Evolutionary conservation across 2,329 filamentous ascomycete species (phyloP).

Genomic region (Fusarium floridanum): DNA sequence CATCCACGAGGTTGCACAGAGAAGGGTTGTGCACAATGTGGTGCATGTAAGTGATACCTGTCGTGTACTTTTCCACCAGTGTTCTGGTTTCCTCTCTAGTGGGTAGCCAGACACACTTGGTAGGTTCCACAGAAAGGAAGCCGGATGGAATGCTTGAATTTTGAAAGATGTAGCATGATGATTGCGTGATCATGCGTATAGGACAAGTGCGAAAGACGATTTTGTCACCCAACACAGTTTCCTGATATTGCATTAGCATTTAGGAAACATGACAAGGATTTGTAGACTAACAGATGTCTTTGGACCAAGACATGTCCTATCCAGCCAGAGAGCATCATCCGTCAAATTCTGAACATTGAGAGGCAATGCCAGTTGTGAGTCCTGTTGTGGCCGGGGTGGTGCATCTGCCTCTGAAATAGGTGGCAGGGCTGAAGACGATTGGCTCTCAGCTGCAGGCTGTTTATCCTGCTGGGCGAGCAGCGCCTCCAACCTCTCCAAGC

Average conservation of each 20-base stretch:
- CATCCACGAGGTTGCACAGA: constrained; percentile 45
- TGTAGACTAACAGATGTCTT: constrained; percentile 46
- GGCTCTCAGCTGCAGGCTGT: constrained; percentile 18
- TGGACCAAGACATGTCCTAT: constrained; percentile 49
- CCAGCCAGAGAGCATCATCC: constrained; percentile 52
- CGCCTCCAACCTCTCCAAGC: constrained; percentile 46
- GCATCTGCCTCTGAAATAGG: constrained; percentile 18
- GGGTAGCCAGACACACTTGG: constrained; percentile 52
- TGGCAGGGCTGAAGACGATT: constrained; percentile 6
- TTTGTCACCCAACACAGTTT: constrained; percentile 48
- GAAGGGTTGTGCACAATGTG: constrained; percentile 50
- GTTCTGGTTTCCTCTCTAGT: constrained; percentile 48
- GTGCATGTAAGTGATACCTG: constrained; percentile 49
- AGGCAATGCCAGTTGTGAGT: constrained; percentile 39
- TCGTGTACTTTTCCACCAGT: constrained; percentile 49
- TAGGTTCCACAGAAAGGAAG: constrained; percentile 44
- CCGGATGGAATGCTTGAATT: constrained; percentile 38
- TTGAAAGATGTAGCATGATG: constrained; percentile 51
- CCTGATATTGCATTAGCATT: constrained; percentile 35
- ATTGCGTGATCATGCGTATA: constrained; percentile 49
- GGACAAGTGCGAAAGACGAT: constrained; percentile 51
- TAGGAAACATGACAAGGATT: not conserved
- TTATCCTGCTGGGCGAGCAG: constrained; percentile 40
- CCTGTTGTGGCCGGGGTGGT: constrained; percentile 3
- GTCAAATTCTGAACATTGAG: constrained; percentile 50